Base-by-base conservation (phyloP, 78 protist genomes). In the Reticulomyxa filosa region DNA sequence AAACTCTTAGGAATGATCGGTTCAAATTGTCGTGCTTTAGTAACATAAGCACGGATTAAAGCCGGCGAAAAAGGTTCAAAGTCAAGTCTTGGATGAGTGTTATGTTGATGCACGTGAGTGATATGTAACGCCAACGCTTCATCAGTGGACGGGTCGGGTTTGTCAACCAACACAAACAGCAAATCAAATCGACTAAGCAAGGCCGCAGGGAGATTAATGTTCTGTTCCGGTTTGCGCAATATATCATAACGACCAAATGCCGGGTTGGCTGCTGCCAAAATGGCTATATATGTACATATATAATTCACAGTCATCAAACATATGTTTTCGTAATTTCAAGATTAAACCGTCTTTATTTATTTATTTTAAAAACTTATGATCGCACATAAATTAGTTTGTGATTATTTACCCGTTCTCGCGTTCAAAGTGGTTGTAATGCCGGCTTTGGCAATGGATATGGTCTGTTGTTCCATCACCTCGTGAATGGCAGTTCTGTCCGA, bases 391-490 rank as follows among this genome's bases (percentile, higher is more conserved):
- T n/a, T n/a, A n/a, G n/a, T n/a, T n/a, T n/a, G n/a, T n/a, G n/a
- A n/a, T n/a, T n/a, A n/a, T n/a, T n/a, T n/a, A n/a, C n/a, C n/a
- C 3, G 99, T 82, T 38, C 99, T 81, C 2, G 99, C 99, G 42
- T 95, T 95, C 63, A 95, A 79, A 23, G 98, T 92, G 0, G 99
- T 89, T 10, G 93, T 91, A 66, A 95, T 93, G 57, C 99, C 99
- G 3, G 70, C 89, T 77, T 95, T 95, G 0, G 99, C 98, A 22
- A 95, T 87, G 30, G 97, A 89, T 30, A 95, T 85, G 0, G 98
- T 87, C 80, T 95, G 99, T 76, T 95, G 99, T 74, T 92, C 99
- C 99, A 95, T 95, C 33, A 95, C 99, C 52, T 94, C 99, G 76
- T 94, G 94, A 36, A 94, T 90, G 27, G 99, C 95, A 0, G 99